These are phyloP conservation scores for sunflower (Helianthus annuus) DNA, from an alignment of 129 eudicot genomes.

Conservation along the genomic window DNA sequence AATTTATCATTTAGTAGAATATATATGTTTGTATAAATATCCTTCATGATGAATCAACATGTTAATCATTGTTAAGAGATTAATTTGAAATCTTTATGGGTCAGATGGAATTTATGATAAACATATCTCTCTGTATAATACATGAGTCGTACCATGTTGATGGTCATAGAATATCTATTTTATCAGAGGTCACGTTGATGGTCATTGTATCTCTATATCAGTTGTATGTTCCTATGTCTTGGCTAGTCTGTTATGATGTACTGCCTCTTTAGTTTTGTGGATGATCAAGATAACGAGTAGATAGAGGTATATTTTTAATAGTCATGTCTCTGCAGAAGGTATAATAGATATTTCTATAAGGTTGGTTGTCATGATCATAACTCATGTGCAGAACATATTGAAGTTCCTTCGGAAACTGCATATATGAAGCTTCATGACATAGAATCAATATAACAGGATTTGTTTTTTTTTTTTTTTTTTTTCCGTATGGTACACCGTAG, in stretches of 20 bases:
- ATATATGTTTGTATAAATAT: not conserved
- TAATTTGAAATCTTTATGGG: not conserved
- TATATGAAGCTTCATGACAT: not conserved
- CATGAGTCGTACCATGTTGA: too few relatives aligned
- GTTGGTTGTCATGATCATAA: not conserved
- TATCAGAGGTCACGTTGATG: too few relatives aligned
- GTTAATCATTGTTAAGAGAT: not conserved
- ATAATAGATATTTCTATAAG: not conserved
- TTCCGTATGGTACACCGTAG: not conserved
- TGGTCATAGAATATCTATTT: too few relatives aligned
- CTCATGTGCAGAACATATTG: not conserved
- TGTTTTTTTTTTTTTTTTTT: not conserved
- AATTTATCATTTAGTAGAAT: not conserved
- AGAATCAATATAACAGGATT: constrained; percentile 1
- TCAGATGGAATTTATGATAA: not conserved
- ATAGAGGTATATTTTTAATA: not conserved
- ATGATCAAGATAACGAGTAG: too few relatives aligned
- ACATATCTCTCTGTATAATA: not conserved
- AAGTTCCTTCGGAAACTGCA: not conserved
- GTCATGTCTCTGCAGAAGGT: not conserved
- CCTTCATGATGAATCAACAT: not conserved
- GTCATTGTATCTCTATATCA: too few relatives aligned
- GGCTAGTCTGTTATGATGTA: too few relatives aligned
- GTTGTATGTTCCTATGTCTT: too few relatives aligned
- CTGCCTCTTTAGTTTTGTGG: too few relatives aligned